phyloP scores from a whole-genome alignment of 768 basidiomycete species.

The Butyriboletus loyo region DNA sequence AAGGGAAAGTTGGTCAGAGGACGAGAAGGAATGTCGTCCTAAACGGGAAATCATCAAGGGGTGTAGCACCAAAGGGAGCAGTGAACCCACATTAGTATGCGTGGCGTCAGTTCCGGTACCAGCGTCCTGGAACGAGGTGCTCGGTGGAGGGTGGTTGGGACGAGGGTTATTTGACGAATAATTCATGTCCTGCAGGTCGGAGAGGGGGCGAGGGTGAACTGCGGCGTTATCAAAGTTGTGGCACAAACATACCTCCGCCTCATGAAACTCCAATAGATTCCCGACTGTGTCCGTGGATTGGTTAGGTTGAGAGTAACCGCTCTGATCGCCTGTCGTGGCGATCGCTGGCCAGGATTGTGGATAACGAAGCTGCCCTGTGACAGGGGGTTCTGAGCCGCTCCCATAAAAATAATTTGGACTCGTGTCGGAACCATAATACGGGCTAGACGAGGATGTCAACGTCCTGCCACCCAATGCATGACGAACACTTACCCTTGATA shows the following conservation, averaged over 20 bases:
- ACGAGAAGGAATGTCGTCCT: slow-evolving; percentile 8
- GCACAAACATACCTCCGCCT: slow-evolving; percentile 8
- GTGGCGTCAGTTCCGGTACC: slow-evolving; percentile 1
- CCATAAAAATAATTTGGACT: slow-evolving; percentile 4
- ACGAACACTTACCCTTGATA: slow-evolving; percentile 14
- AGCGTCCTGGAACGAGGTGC: not conserved
- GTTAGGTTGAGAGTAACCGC: not conserved
- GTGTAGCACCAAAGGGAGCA: not conserved
- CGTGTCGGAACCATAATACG: not conserved
- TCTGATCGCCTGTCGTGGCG: not conserved
- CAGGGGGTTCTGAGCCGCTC: not conserved
- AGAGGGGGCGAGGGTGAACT: not conserved
- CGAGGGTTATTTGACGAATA: not conserved
- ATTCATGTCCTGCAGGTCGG: slow-evolving; percentile 5
- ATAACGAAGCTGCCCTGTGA: not conserved
- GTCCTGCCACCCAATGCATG: not conserved
- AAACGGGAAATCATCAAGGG: not conserved
- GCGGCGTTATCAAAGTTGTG: not conserved
- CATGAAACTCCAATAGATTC: not conserved
- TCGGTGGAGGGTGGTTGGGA: not conserved
- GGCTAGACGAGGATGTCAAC: slow-evolving; percentile 8
- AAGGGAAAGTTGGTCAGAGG: not conserved
- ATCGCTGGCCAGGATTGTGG: slow-evolving; percentile 4
- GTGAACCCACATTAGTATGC: slow-evolving; percentile 3
- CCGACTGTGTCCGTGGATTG: slow-evolving; percentile 1